Percentiles rank a stretch among this genome's conserved stretches.
phyloP scores from a whole-genome alignment of 116 monocot genomes.

The Iris pallida region DNA sequence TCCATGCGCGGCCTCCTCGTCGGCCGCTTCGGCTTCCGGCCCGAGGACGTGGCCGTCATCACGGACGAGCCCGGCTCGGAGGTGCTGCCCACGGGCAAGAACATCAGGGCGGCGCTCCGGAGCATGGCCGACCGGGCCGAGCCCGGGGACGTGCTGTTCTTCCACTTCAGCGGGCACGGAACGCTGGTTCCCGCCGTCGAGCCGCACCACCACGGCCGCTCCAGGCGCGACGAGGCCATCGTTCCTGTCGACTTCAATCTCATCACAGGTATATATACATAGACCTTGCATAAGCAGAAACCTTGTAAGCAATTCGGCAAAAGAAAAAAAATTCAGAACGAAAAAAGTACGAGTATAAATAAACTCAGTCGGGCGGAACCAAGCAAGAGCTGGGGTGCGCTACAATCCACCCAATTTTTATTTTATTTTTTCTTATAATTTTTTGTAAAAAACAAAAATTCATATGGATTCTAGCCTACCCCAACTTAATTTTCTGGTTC shows the following conservation, averaged over 20 bases:
- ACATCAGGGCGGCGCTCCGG: constrained; percentile 35
- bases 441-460: too few species aligned
- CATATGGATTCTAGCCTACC: too few species aligned
- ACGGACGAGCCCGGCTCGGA: constrained; percentile 43
- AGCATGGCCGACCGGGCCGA: constrained; percentile 43
- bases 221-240: constrained; percentile 54
- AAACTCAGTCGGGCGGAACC: too few species aligned
- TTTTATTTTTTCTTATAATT: too few species aligned
- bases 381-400: too few species aligned
- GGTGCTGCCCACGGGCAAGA: constrained; percentile 52
- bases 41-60: constrained; percentile 35
- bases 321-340: too few species aligned
- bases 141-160: constrained; percentile 63
- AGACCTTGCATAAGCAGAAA: too few species aligned
- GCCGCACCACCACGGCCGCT: constrained; percentile 4
- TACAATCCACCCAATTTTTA: too few species aligned
- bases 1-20: constrained; percentile 49
- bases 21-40: constrained; percentile 48
- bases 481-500: too few species aligned
- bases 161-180: constrained; percentile 88
- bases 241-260: constrained; percentile 84
- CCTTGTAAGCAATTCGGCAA: too few species aligned
- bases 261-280: constrained; percentile 61
- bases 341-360: too few species aligned
- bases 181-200: constrained; percentile 42